Conservation (phyloP, 768 basidiomycete genomes). For the Pleurotus citrinopileatus region DNA sequence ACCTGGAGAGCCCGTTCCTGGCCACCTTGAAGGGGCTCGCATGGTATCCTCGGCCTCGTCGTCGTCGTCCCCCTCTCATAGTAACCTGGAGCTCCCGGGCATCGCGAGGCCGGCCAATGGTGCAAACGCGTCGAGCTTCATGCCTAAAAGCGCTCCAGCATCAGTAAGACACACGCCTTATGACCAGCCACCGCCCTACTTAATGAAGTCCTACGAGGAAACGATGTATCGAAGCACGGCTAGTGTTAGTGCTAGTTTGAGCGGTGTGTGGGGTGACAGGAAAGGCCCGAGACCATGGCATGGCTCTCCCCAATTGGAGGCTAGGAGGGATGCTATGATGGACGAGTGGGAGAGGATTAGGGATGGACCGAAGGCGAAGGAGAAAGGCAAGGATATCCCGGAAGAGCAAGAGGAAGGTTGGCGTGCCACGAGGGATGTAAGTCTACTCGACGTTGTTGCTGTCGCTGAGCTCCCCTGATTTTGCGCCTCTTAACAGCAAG, state of each 20-base stretch:
- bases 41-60: not conserved
- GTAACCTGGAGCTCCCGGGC: not conserved
- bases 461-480: not conserved
- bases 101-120: too few relatives aligned
- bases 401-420: constrained; percentile 37
- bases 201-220: not conserved
- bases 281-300: not conserved
- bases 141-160: too few relatives aligned
- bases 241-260: not conserved
- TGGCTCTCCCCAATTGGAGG: not conserved
- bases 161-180: too few relatives aligned
- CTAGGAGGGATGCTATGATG: not conserved
- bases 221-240: not conserved
- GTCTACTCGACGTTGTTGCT: not conserved
- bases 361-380: not conserved
- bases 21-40: not conserved
- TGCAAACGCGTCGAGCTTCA: too few relatives aligned
- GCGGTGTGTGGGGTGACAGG: not conserved
- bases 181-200: not conserved
- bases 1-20: not conserved
- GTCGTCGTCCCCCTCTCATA: not conserved
- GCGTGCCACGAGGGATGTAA: constrained; percentile 25
- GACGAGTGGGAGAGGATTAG: not conserved
- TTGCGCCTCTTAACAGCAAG: constrained; percentile 20
- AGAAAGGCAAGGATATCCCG: constrained; percentile 31